These are phyloP conservation scores for Exophiala viscosa DNA, from an alignment of 2,329 filamentous ascomycete species.

Conservation along the genomic window DNA sequence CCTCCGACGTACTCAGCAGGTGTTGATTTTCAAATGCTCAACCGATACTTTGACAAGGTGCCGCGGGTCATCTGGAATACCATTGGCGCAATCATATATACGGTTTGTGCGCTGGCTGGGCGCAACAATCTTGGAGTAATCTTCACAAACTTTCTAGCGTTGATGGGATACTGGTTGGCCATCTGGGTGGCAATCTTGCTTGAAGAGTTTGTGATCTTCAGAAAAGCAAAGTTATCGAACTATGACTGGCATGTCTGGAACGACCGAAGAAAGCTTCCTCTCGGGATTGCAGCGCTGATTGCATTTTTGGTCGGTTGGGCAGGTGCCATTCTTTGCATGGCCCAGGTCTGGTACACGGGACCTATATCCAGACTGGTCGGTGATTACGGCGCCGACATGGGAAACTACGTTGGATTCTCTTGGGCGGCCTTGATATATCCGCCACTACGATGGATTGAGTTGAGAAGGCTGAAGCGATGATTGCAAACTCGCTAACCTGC, in stretches of 20 bases:
- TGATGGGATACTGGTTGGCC: slow-evolving; percentile 69
- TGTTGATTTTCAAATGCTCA: slow-evolving; percentile 66
- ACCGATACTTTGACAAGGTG: slow-evolving; percentile 54
- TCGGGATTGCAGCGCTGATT: slow-evolving; percentile 59
- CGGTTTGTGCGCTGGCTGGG: slow-evolving; percentile 62
- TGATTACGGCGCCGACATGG: slow-evolving; percentile 58
- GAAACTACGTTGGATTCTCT: slow-evolving; percentile 58
- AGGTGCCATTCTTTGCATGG: slow-evolving; percentile 64
- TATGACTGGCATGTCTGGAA: slow-evolving; percentile 64
- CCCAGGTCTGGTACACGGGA: slow-evolving; percentile 66
- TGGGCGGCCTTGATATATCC: slow-evolving; percentile 58
- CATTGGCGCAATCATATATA: slow-evolving; percentile 59
- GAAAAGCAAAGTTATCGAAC: slow-evolving; percentile 37
- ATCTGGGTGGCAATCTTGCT: slow-evolving; percentile 61
- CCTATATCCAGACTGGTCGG: slow-evolving; percentile 58
- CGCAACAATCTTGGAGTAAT: slow-evolving; percentile 59
- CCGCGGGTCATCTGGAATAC: slow-evolving; percentile 65
- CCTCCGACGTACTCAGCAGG: slow-evolving; percentile 62
- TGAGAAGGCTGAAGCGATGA: slow-evolving; percentile 34
- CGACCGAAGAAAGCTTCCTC: slow-evolving; percentile 54
- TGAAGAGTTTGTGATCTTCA: slow-evolving; percentile 60
- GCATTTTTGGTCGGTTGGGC: slow-evolving; percentile 64
- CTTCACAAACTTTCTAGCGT: slow-evolving; percentile 65
- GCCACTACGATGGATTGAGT: slow-evolving; percentile 50
- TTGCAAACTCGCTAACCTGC: no score